Evolutionary conservation across 371 early-diverging fungal species (phyloP), one percentile per base, ranked within the genome.

Genomic region (Parasitella parasitica): DNA sequence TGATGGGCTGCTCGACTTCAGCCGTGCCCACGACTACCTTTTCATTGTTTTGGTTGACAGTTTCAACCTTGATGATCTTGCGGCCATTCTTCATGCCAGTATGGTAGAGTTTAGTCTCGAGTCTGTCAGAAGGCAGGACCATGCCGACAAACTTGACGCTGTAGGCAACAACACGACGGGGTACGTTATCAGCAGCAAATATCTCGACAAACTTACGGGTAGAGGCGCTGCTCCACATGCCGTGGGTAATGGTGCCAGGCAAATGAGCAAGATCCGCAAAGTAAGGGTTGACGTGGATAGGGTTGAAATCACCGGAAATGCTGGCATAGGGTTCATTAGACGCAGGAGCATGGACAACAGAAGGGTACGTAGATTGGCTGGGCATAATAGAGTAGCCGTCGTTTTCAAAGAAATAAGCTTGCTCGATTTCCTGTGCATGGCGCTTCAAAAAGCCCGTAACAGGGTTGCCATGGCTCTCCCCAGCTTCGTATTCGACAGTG

Each of bases 171-270:
- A 96, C 94, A 48, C 96, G 91, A 70, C 87, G 83, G 39, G 97
- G 96, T 57, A 89, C 88, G 81, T 97, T 97, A 76, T 95, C 94
- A 55, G 97, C 97, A 64, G 96, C 97, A 63, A 91, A 90, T 59
- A 88, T 86, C 76, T 97, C 97, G 50, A 97, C 95, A 76, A 95
- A 94, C 83, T 94, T 93, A 77, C 97, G 91, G 46, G 95, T 92
- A 11, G 96, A 89, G 9, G 97, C 97, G 55, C 88, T 87, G 58
- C 96, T 96, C 97, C 97, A 97, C 97, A 97, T 96, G 59, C 97
- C 97, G 73, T 97, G 97, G 20, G 97, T 97, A 68, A 97, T 96
- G 34, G 96, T 96, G 61, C 92, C 95, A 43, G 97, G 97, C 57
- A 97, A 87, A 54, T 85, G 84, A 53, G 95, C 95, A 26, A 94